These are phyloP conservation scores for Suillus weaverae DNA, from an alignment of 768 basidiomycete genomes.

Conservation along the genomic window DNA sequence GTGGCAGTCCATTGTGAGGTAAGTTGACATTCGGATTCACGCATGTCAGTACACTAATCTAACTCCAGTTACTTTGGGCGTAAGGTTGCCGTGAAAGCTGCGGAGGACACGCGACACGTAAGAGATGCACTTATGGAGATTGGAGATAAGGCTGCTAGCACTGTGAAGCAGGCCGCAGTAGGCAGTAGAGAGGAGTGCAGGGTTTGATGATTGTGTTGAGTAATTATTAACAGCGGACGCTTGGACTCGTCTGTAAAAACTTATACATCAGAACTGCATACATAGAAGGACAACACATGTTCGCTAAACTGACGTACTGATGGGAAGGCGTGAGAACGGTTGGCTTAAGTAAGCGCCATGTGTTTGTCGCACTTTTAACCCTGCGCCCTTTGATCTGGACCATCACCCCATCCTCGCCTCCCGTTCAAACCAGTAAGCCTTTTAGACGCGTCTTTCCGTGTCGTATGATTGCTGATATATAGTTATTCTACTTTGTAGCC, in stretches of 20 bases:
- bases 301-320: constrained; percentile 4
- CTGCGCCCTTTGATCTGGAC: constrained; percentile 33
- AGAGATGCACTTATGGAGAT: background rate
- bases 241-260: background rate
- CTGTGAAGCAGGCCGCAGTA: background rate
- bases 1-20: constrained; percentile 56
- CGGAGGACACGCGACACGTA: constrained; percentile 16
- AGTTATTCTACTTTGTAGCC: constrained; percentile 7
- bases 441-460: constrained; percentile 32
- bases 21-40: constrained; percentile 15
- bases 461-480: constrained; percentile 8
- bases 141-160: constrained; percentile 9
- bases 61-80: constrained; percentile 45
- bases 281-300: background rate
- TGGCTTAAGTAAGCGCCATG: constrained; percentile 34
- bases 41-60: background rate
- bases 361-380: constrained; percentile 42
- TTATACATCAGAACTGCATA: background rate
- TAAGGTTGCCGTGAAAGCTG: constrained; percentile 41
- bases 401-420: constrained; percentile 30
- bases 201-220: background rate
- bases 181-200: background rate
- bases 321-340: constrained; percentile 24
- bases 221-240: background rate
- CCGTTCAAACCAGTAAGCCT: constrained; percentile 26